Percentiles rank a stretch among this genome's conserved stretches.
phyloP scores from a whole-genome alignment of 805 yeast species.

The Ogataea neopini region DNA sequence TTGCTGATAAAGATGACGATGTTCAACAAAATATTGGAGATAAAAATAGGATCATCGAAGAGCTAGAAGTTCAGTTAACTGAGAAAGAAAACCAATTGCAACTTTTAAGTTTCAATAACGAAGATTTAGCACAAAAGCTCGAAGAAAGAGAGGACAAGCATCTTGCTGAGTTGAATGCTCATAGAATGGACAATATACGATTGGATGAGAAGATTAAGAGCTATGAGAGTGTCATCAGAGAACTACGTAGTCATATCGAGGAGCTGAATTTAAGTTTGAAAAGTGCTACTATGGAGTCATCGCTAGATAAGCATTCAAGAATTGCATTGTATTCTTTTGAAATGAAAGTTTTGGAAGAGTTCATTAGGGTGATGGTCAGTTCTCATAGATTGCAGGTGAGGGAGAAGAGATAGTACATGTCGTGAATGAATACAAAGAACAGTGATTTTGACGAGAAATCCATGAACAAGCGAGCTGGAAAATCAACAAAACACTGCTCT shows the following conservation, averaged over 20 bases:
- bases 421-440: background rate
- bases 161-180: conserved; percentile 10
- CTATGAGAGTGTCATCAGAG: conserved; percentile 11
- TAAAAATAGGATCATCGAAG: conserved; percentile 12
- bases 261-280: conserved; percentile 14
- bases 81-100: conserved; percentile 14
- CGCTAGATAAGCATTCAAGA: conserved; percentile 22
- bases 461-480: no score
- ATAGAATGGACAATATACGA: conserved; percentile 6
- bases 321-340: conserved; percentile 21
- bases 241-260: conserved; percentile 12
- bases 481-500: no score
- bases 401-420: background rate
- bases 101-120: conserved; percentile 9
- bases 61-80: conserved; percentile 11
- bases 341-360: conserved; percentile 17
- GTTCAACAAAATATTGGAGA: conserved; percentile 14
- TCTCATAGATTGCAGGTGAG: conserved; percentile 7
- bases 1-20: conserved; percentile 22
- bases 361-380: conserved; percentile 18
- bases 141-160: conserved; percentile 10
- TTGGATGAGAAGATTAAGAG: conserved; percentile 12
- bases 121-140: conserved; percentile 8
- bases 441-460: no score
- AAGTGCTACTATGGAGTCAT: conserved; percentile 22